These are phyloP conservation scores for Gaultheria prostrata DNA, from an alignment of 148 eudicot species.

Conservation along the genomic window DNA sequence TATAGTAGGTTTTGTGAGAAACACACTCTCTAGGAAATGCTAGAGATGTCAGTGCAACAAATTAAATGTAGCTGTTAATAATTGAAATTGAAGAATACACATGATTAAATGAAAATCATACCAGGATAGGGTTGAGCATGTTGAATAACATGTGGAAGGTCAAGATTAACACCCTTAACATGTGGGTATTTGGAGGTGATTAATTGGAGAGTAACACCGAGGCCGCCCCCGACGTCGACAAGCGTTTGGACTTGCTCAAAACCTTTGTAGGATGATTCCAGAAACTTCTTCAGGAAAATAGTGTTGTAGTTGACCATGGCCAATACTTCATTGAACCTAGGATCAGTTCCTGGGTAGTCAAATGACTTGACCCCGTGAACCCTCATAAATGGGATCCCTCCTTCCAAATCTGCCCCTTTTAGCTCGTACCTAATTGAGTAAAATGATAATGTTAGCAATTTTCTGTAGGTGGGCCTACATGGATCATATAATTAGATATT, in stretches of 20 bases:
- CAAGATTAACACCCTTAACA: constrained; percentile 68
- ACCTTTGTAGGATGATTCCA: constrained; percentile 47
- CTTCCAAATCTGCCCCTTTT: constrained; percentile 70
- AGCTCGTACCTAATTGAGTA: constrained; percentile 50
- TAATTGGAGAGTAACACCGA: constrained; percentile 56
- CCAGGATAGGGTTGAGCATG: constrained; percentile 66
- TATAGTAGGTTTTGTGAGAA: background rate
- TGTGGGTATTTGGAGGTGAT: constrained; percentile 58
- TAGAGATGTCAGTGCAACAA: too few species aligned
- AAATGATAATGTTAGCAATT: too few species aligned
- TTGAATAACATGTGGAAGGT: constrained; percentile 62
- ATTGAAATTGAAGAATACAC: too few species aligned
- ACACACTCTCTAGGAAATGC: too few species aligned
- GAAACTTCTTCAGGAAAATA: constrained; percentile 59
- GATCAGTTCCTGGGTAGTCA: constrained; percentile 70
- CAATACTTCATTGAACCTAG: constrained; percentile 63
- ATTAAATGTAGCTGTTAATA: too few species aligned
- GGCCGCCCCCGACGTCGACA: constrained; percentile 84
- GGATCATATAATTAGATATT: too few species aligned
- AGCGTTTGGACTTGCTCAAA: constrained; percentile 47
- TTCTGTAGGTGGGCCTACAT: too few species aligned
- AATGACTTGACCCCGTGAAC: constrained; percentile 27
- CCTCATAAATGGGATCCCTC: constrained; percentile 75
- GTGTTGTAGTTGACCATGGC: constrained; percentile 73
- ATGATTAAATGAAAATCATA: background rate